Base-by-base conservation (phyloP, 495 filamentous ascomycete genomes). In the Glutinoglossum americanum region DNA sequence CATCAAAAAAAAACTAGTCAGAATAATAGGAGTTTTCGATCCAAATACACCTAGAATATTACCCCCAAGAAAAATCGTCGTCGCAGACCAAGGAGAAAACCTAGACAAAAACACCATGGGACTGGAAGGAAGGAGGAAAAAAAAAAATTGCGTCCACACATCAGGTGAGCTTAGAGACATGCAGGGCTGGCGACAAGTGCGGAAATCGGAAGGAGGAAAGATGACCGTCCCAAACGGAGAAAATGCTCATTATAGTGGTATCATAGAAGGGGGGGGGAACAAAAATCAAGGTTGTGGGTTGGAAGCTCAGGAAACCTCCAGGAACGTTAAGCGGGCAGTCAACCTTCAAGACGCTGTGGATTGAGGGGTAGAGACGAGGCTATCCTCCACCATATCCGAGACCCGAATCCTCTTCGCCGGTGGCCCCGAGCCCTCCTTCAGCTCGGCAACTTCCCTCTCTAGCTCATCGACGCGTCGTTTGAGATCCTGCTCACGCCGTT, bases 381-480 rank as follows among this genome's bases (percentile, higher is more conserved):
- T 51, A 26, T 64, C 64, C n/a, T 60, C 65, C 57, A 67, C 67
- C 59, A 69, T 66, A 44, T 69, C 65, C 19, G 65, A 57, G 49
- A 69, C 64, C n/a, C 67, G 60, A 61, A 67, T 67, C 63, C 66
- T 69, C 59, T 69, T 67, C 37, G 63, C 61, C 30, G 58, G 61
- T 23, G 64, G 65, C 3, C 58, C 57, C 28, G 58, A 60, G 15
- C 15, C n/a, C 11, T 54, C 45, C 28, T 51, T 54, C 21, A 57
- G 39, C 26, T 80, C 76, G 7, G 62, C 61, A 13, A 82, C 56
- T 57, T 85, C 81, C 57, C 69, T 72, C 65, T 95, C 90, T 33
- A 89, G 71, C 58, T 95, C 88, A 44, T 84, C 81, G 6, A 96
- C 73, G 51, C 84, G 78, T 55, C 81, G 74, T 69, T 94, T 94